Evolutionary conservation across 805 yeast genomes (phyloP).

Genomic region (Helenozyma rhizophorensis): DNA sequence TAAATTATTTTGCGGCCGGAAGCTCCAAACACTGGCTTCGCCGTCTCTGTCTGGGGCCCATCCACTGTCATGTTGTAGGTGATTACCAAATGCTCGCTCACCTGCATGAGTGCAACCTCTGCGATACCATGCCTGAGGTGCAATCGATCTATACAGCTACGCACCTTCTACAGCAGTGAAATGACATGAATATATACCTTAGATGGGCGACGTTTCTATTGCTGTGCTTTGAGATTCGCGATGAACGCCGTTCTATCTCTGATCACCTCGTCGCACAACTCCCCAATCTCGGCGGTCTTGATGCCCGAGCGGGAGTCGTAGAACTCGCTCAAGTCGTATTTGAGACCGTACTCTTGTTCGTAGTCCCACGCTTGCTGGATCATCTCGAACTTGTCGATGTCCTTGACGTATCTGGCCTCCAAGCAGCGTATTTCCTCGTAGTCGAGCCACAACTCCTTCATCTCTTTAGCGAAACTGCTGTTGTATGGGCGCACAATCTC

Average conservation of each 20-base stretch:
- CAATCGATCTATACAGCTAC: too few species aligned
- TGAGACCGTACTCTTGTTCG: slow-evolving; percentile 59
- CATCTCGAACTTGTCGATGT: slow-evolving; percentile 89
- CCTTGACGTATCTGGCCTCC: slow-evolving; percentile 90
- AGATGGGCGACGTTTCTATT: too few species aligned
- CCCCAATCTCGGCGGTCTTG: slow-evolving; percentile 65
- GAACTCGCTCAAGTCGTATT: slow-evolving; percentile 64
- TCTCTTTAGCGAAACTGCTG: slow-evolving; percentile 54
- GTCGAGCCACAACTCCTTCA: slow-evolving; percentile 75
- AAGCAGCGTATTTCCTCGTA: slow-evolving; percentile 78
- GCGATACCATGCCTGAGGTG: too few species aligned
- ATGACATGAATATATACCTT: too few species aligned
- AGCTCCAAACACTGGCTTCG: slow-evolving; percentile 46
- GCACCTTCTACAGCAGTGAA: too few species aligned
- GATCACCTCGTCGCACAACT: slow-evolving; percentile 53
- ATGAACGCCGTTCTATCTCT: slow-evolving; percentile 15
- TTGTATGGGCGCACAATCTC: slow-evolving; percentile 64
- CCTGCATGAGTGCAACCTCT: too few species aligned
- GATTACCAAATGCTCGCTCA: too few species aligned
- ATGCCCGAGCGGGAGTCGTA: slow-evolving; percentile 57
- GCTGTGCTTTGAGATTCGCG: slow-evolving; percentile 2
- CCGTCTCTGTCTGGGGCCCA: too few species aligned
- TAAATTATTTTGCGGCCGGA: slow-evolving; percentile 67
- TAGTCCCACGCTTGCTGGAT: slow-evolving; percentile 79
- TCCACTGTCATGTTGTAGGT: too few species aligned